A percentile compares a stretch with the other conserved stretches of the same genome.
These are phyloP conservation scores for Fusarium camptoceras DNA, from an alignment of 2,329 filamentous ascomycete species.

Conservation along the genomic window DNA sequence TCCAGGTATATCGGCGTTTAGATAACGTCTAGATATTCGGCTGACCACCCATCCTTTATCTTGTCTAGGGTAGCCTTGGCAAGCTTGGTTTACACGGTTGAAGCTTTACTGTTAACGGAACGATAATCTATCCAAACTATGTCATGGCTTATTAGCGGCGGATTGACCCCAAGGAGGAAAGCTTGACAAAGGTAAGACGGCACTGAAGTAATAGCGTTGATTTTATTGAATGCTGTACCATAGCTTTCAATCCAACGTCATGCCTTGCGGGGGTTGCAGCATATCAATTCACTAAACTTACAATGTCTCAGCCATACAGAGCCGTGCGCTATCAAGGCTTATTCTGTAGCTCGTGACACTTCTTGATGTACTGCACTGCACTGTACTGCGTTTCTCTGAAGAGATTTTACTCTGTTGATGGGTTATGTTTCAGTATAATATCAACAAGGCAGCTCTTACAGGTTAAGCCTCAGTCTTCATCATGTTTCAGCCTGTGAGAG, in stretches of 20 bases:
- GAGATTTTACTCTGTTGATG: not conserved
- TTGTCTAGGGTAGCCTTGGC: slow-evolving; percentile 18
- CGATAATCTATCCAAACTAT: not conserved
- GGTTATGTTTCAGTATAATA: not conserved
- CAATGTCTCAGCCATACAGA: slow-evolving; percentile 16
- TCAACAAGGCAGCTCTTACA: not conserved
- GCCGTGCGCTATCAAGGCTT: slow-evolving; percentile 7
- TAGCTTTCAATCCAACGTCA: slow-evolving; percentile 48
- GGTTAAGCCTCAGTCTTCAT: not conserved
- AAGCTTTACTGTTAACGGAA: not conserved
- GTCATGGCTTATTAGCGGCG: not conserved
- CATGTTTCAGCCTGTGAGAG: not conserved
- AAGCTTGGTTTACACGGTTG: not conserved
- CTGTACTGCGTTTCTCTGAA: not conserved
- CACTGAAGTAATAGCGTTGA: not conserved
- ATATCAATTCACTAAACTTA: slow-evolving; percentile 1
- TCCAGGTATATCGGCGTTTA: slow-evolving; percentile 5
- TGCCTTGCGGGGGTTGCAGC: slow-evolving; percentile 28
- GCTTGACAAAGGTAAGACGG: not conserved
- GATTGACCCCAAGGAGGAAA: not conserved
- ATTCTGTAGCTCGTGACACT: not conserved
- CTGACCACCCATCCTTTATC: slow-evolving; percentile 9
- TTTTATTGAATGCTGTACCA: not conserved
- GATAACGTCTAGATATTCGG: slow-evolving; percentile 24
- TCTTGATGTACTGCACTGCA: not conserved